phyloP scores from a whole-genome alignment of 2,329 filamentous ascomycete genomes.

The Paraconiothyrium sp. region DNA sequence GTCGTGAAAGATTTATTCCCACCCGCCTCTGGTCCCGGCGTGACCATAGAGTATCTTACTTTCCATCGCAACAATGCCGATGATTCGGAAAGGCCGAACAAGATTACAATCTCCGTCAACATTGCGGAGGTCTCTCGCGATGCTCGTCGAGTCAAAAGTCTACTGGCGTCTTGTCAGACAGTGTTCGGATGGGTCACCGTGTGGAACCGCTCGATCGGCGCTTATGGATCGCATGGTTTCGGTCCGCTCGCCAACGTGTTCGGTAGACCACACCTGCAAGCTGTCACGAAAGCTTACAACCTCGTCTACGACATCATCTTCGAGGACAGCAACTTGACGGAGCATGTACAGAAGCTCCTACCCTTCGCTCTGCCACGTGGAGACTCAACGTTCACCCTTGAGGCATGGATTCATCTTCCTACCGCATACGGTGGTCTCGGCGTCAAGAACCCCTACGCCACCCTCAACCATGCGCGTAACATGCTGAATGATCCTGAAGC shows the following conservation, averaged over 20 bases:
- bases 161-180: slow-evolving; percentile 29
- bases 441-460: slow-evolving; percentile 39
- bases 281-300: slow-evolving; percentile 35
- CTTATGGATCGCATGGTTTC: slow-evolving; percentile 38
- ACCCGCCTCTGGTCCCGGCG: background rate
- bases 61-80: slow-evolving; percentile 7
- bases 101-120: slow-evolving; percentile 22
- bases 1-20: background rate
- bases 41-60: slow-evolving; percentile 29
- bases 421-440: slow-evolving; percentile 40
- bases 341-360: slow-evolving; percentile 31
- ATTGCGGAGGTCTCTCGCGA: slow-evolving; percentile 25
- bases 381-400: slow-evolving; percentile 23
- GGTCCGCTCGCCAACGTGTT: slow-evolving; percentile 38
- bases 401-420: slow-evolving; percentile 41
- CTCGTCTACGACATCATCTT: slow-evolving; percentile 36
- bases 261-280: slow-evolving; percentile 34
- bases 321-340: slow-evolving; percentile 28
- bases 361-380: background rate
- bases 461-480: slow-evolving; percentile 30
- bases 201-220: slow-evolving; percentile 40
- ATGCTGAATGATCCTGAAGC: slow-evolving; percentile 20
- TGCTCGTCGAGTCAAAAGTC: slow-evolving; percentile 31
- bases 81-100: background rate
- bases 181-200: slow-evolving; percentile 38